phyloP scores from a whole-genome alignment of 1,284 basidiomycete genomes.

The Ganoderma meredithae region DNA sequence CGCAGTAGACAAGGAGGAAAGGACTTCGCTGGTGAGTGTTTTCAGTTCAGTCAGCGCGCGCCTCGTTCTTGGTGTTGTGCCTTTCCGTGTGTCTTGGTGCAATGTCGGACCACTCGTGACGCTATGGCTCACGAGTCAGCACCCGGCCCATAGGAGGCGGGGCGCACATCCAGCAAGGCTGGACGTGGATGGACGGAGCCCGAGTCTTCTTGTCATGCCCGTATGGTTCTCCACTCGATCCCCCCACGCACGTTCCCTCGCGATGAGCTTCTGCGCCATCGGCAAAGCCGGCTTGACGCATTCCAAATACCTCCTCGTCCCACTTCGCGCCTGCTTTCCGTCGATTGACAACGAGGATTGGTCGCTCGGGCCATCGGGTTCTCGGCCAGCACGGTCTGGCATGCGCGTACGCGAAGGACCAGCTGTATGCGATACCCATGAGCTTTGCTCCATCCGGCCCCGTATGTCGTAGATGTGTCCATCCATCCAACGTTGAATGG shows the following conservation, averaged over 20 bases:
- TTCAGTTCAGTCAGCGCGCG: background rate
- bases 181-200: background rate
- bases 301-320: background rate
- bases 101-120: background rate
- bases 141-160: background rate
- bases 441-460: background rate
- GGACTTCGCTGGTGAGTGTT: conserved; percentile 49
- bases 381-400: background rate
- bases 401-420: background rate
- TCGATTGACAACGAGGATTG: conserved; percentile 9
- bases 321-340: background rate
- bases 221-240: background rate
- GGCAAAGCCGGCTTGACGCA: background rate
- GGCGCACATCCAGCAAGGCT: background rate
- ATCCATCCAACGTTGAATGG: conserved; percentile 4
- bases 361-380: conserved; percentile 3
- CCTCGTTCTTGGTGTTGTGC: background rate
- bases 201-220: conserved; percentile 4
- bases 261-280: background rate
- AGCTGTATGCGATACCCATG: background rate
- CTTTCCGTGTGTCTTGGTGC: background rate
- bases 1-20: conserved; percentile 46
- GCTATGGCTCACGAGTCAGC: background rate
- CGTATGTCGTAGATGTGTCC: background rate
- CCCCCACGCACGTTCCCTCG: background rate